Base-by-base conservation (phyloP, 345 rosid species). In the Arabidopsis thaliana region DNA sequence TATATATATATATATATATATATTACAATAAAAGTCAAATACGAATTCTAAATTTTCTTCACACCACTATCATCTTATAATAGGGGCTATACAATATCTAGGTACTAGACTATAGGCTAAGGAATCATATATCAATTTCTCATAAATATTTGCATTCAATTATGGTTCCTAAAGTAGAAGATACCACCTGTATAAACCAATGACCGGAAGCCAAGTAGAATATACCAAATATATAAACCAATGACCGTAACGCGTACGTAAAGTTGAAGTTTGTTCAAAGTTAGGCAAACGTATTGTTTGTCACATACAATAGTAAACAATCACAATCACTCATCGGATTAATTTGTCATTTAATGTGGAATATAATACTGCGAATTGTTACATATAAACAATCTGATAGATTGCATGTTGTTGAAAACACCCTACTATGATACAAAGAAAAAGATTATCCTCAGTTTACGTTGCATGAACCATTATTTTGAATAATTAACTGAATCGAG, bases 221-320 rank as follows among this genome's bases (percentile, higher is more conserved):
- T 20, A 69, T 24, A 45, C 3, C 37, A 57, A 33, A 48, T 59
- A 8, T 71, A 62, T 55, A 38, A 63, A 65, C 72, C 59, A 67
- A 30, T 67, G 73, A 75, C 44, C 52, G 11, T 0, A 59, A 67
- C 37, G 41, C 46, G 14, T 58, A 4, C 4, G 45, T 49, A 52
- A 3, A 49, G 24, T 38, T 38, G 67, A 68, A 65, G 41, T 69
- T 76, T 52, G 28, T 61, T 69, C 65, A 60, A 61, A 76, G 70
- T 76, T 76, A 69, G 79, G 75, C 70, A 76, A 33, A 76, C 53
- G 38, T 66, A 20, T 50, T 61, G 68, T 72, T 61, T 22, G 42
- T 37, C 32, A 36, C 48, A 72, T 40, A 16, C 20, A 16, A 16
- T 16, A 14, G 8, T 57, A 74, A 40, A 59, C 49, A 45, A 57